A percentile compares a stretch with the other conserved stretches of the same genome.
Evolutionary conservation across 2,329 filamentous ascomycete species (phyloP).

Genomic region (Rutstroemia sp.): DNA sequence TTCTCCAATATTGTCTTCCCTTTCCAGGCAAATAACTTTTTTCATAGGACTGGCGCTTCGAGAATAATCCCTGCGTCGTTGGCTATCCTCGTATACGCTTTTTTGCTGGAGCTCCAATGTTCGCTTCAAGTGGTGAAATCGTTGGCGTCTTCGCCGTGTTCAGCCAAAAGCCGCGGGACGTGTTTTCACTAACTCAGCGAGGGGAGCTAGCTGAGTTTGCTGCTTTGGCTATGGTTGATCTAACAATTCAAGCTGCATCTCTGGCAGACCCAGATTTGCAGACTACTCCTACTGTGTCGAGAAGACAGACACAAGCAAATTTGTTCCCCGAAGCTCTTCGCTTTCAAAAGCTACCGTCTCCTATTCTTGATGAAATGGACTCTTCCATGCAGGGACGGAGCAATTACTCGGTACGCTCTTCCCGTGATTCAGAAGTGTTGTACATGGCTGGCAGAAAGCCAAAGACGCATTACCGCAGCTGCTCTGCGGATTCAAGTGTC

Average conservation of each 20-base stretch:
- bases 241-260: slow-evolving; percentile 8
- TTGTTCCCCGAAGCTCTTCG: slow-evolving; percentile 4
- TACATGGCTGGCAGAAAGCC: neutral
- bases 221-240: slow-evolving; percentile 13
- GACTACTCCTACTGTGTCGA: slow-evolving; percentile 8
- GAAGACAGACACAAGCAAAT: slow-evolving; percentile 11
- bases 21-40: slow-evolving; percentile 4
- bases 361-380: neutral
- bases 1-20: neutral
- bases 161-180: slow-evolving; percentile 19
- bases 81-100: slow-evolving; percentile 28
- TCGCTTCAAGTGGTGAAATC: slow-evolving; percentile 24
- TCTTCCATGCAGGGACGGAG: neutral
- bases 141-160: slow-evolving; percentile 30
- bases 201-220: slow-evolving; percentile 27
- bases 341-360: neutral
- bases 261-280: slow-evolving; percentile 7
- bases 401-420: neutral
- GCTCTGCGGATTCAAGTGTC: neutral
- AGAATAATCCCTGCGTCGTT: slow-evolving; percentile 27
- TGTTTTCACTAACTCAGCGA: slow-evolving; percentile 23
- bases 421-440: slow-evolving; percentile 2
- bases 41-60: slow-evolving; percentile 32
- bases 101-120: slow-evolving; percentile 32
- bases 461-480: neutral